Evolutionary conservation across 2,329 filamentous ascomycete genomes (phyloP), one percentile per base, ranked within the genome.

Genomic region (Boeremia lycopersici): DNA sequence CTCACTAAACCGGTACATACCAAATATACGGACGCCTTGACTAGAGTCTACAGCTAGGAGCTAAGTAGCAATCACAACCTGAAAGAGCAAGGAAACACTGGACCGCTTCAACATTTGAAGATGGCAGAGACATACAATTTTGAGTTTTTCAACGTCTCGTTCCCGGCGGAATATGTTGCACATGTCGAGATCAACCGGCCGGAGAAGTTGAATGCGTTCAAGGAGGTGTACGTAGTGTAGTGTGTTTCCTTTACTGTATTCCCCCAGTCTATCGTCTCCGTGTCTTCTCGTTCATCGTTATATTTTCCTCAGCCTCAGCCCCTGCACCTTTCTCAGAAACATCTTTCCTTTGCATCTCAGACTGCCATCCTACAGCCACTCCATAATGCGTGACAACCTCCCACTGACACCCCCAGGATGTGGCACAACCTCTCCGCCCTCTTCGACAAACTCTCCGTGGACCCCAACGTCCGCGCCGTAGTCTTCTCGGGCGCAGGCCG

Each of bases 111-210:
- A 36, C 8, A 36, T 10, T 17, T 19, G 47, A 60, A 46, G 9
- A 71, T 71, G 68, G 68, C 69, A 31, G 61, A 69, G 30, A 57
- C 66, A 23, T 79, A 77, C 61, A 69, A 74, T 9, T 88, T 85
- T 77, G 79, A 87, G 63, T 81, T 89, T 80, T 92, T 91, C 82
- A 85, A 86, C 62, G 81, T 96, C 64, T 86, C 84, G n/a, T 86
- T 86, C 36, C 90, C 92, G 0, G 69, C 78, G 33, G 82, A 88
- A 68, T 86, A 86, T 78, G 88, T 97, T 43, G 90, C 88, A n/a
- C 91, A 96, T 73, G 89, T 98, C 55, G 89, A 97, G 77, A 96
- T 96, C 77, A 93, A 96, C 79, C 85, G 93, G 1, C 86, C 93
- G 1, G 76, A 85, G 62, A 96, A 96, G 79, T 80, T 97, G 74